Evolutionary conservation across 139 green algal genomes (phyloP).

Genomic region (Haematococcus lacustris): DNA sequence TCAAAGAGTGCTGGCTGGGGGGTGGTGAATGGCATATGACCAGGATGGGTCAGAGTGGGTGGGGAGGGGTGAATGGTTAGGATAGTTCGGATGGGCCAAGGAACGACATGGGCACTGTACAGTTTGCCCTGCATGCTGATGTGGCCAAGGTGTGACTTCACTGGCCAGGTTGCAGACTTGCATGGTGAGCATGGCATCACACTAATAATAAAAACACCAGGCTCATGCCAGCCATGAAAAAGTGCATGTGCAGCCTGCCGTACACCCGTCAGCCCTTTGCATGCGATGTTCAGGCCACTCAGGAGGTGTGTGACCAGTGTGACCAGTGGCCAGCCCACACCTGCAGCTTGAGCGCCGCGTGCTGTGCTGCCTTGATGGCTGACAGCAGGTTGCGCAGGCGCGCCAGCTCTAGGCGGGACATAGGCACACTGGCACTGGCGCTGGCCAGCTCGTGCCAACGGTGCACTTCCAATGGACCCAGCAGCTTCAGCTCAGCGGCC

Average conservation of each 20-base stretch:
- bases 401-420: conserved; percentile 9
- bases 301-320: too few relatives aligned
- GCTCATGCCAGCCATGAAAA: not conserved
- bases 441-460: conserved; percentile 12
- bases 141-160: not conserved
- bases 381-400: conserved; percentile 9
- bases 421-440: not conserved
- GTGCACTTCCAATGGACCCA: conserved; percentile 6
- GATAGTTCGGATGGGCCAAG: not conserved
- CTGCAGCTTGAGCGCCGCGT: conserved; percentile 8
- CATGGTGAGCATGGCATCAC: not conserved
- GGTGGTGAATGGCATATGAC: too few relatives aligned
- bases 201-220: not conserved
- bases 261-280: not conserved
- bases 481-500: conserved; percentile 17
- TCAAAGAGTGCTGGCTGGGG: too few relatives aligned
- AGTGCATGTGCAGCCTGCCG: not conserved
- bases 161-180: not conserved
- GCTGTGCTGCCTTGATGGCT: conserved; percentile 1
- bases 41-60: too few relatives aligned
- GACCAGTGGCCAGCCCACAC: too few relatives aligned
- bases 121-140: not conserved
- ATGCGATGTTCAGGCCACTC: not conserved
- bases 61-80: too few relatives aligned
- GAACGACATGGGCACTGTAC: not conserved